These are phyloP conservation scores for Eutypa lata DNA, from an alignment of 2,329 filamentous ascomycete species.

Conservation along the genomic window DNA sequence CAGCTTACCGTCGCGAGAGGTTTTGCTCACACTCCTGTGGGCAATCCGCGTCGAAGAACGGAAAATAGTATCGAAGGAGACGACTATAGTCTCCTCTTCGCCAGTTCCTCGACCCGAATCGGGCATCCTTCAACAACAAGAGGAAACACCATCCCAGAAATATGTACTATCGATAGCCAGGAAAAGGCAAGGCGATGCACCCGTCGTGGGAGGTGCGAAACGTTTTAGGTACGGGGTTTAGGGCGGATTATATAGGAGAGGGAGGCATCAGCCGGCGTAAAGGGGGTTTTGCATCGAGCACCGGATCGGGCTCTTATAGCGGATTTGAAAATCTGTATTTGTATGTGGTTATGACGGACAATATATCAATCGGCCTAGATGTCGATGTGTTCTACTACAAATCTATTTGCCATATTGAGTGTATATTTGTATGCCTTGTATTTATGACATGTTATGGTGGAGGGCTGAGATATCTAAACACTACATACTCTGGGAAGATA, in stretches of 20 bases:
- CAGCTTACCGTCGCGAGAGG: slow-evolving; percentile 34
- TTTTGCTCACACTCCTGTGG: slow-evolving; percentile 34
- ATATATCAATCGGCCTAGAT: not conserved
- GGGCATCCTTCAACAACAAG: slow-evolving; percentile 22
- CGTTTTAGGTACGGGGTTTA: not conserved
- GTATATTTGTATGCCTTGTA: not conserved
- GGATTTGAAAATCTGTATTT: not conserved
- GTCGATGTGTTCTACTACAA: not conserved
- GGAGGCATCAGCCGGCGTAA: not conserved
- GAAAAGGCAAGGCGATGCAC: not conserved
- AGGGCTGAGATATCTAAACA: too few species aligned
- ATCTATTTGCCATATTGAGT: not conserved
- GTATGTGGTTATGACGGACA: not conserved
- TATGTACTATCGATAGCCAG: slow-evolving; percentile 12
- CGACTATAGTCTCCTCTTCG: slow-evolving; percentile 15
- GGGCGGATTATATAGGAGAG: not conserved
- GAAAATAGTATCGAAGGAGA: slow-evolving; percentile 19
- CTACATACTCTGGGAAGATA: too few species aligned
- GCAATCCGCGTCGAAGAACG: slow-evolving; percentile 32
- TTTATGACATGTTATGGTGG: not conserved
- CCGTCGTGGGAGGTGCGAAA: not conserved
- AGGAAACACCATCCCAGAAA: slow-evolving; percentile 21
- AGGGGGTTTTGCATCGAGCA: not conserved
- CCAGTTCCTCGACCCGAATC: slow-evolving; percentile 22
- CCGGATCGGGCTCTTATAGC: not conserved